Evolutionary conservation across 495 filamentous ascomycete species (phyloP), one percentile per base, ranked within the genome.

Genomic region (Rhypophila decipiens): DNA sequence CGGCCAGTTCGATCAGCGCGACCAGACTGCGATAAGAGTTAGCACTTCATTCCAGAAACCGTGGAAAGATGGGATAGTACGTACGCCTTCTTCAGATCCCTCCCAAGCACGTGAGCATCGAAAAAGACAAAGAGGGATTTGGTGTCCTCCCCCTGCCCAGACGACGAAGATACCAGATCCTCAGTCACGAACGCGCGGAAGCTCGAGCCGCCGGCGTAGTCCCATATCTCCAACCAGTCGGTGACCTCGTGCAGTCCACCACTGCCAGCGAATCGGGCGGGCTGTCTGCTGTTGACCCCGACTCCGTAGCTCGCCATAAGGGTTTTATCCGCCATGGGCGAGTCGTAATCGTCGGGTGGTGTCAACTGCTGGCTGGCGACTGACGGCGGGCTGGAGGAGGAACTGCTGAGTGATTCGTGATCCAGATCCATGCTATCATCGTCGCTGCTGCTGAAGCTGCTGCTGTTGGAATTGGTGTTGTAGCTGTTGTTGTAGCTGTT

Each of bases 101-200:
- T 76, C 12, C 79, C 80, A 35, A 85, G 64, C 45, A 85, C 74
- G 37, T 71, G 68, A 39, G 77, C 70, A 53, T 89, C 84, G 64
- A 96, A 88, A 74, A 96, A 96, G 52, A 90, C 78, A 66, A 95
- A 94, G 55, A 96, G 65, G 15, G 83, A 82, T 65, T 76, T 86
- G 65, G 87, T 77, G 19, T 75, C 79, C 48, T 41, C 42, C 3
- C 8, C 36, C n/a, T 18, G 12, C 10, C 2, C 15, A 22, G 21
- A 12, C 33, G 68, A 70, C n/a, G n/a, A n/a, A n/a, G n/a, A n/a
- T n/a, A n/a, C n/a, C n/a, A n/a, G n/a, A 48, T 75, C 63, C 55
- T 76, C 82, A 20, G 78, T 75, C 37, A 94, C 78, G 53, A 95
- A 95, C 29, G 86, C 90, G 45, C 88, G 78, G 68, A 95, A 94